Evolutionary conservation across 2,329 filamentous ascomycete genomes (phyloP).

Genomic region (Aschersonia sp.): DNA sequence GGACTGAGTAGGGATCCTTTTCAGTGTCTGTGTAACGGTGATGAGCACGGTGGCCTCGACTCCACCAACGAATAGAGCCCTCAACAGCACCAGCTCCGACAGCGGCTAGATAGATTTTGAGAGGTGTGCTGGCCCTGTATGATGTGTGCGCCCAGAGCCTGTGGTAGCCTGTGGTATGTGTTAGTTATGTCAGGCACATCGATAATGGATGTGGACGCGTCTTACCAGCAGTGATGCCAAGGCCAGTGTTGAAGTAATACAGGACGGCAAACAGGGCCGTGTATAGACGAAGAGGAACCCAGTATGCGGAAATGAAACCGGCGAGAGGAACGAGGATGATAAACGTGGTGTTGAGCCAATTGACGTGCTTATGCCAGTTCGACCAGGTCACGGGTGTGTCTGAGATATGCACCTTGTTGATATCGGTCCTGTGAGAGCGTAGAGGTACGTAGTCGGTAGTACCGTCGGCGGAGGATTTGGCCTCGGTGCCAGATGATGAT

Average conservation of each 20-base stretch:
- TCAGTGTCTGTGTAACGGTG: conserved; percentile 88
- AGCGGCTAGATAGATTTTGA: conserved; percentile 71
- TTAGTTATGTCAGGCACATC: background rate
- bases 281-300: conserved; percentile 59
- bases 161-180: conserved; percentile 25
- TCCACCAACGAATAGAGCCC: conserved; percentile 83
- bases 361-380: conserved; percentile 88
- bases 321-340: conserved; percentile 65
- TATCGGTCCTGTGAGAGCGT: conserved; percentile 29
- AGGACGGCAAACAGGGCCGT: conserved; percentile 59
- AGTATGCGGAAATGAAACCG: conserved; percentile 62
- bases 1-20: conserved; percentile 82
- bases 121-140: conserved; percentile 62
- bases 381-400: conserved; percentile 64
- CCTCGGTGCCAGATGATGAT: conserved; percentile 12
- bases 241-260: conserved; percentile 75
- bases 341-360: conserved; percentile 80
- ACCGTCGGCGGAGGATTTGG: conserved; percentile 33
- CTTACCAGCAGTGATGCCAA: conserved; percentile 66
- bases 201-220: background rate
- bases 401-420: conserved; percentile 71
- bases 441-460: conserved; percentile 41
- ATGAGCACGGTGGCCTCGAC: conserved; percentile 72
- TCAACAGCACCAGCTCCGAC: conserved; percentile 73
- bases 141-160: conserved; percentile 78